A percentile compares a stretch with the other conserved stretches of the same genome.
phyloP scores from a whole-genome alignment of 805 yeast genomes.

The Saturnispora gosingensis region DNA sequence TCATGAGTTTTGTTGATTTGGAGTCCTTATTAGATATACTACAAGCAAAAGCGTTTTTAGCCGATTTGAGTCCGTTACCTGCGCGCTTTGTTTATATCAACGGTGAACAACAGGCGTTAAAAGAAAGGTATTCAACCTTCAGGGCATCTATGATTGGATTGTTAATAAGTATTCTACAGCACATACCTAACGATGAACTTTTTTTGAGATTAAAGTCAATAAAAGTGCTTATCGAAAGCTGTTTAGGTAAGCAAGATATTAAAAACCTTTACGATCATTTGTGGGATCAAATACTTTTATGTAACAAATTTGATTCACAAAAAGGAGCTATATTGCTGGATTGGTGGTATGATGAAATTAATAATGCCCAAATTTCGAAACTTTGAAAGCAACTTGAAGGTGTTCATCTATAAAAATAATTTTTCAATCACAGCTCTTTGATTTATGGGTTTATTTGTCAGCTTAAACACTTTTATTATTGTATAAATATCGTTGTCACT shows the following conservation, averaged over 20 bases:
- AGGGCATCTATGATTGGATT: conserved; percentile 40
- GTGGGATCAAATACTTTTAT: conserved; percentile 40
- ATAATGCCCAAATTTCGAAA: conserved; percentile 12
- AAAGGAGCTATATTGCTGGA: conserved; percentile 44
- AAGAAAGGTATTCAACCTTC: conserved; percentile 19
- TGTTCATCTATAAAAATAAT: neutral
- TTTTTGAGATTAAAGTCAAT: conserved; percentile 39
- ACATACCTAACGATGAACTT: conserved; percentile 35
- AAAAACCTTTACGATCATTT: conserved; percentile 31
- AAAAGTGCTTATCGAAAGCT: conserved; percentile 28
- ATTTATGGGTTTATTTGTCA: too few relatives aligned
- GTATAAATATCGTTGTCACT: too few relatives aligned
- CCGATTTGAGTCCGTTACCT: conserved; percentile 10
- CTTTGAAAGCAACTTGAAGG: conserved; percentile 3
- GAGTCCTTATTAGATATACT: conserved; percentile 7
- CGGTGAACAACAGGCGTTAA: conserved; percentile 11
- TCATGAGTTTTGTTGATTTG: neutral
- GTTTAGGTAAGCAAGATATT: conserved; percentile 26
- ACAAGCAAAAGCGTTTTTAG: neutral
- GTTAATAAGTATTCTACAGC: conserved; percentile 44
- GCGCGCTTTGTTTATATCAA: neutral
- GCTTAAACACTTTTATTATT: too few relatives aligned
- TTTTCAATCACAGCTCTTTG: too few relatives aligned
- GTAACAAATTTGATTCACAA: conserved; percentile 50
- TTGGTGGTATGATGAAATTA: conserved; percentile 52